Evolutionary conservation across 129 eudicot genomes (phyloP).

Genomic region (Tagetes patula): DNA sequence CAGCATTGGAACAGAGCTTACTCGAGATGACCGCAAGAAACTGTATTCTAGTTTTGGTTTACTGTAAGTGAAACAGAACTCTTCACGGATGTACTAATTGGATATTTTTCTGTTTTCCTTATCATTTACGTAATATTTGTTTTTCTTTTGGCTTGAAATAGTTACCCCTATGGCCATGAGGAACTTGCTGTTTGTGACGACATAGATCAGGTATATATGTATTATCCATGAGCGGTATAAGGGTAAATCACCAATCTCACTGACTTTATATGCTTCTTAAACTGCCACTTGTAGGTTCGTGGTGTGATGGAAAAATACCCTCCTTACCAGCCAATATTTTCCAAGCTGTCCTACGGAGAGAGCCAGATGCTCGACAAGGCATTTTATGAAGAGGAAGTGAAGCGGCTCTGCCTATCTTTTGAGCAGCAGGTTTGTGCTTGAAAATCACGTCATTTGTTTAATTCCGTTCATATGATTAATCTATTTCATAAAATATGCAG

Average conservation of each 20-base stretch:
- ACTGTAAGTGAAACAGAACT: slow-evolving; percentile 57
- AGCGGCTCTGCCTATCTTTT: slow-evolving; percentile 87
- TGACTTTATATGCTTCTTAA: not conserved
- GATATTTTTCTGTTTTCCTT: not conserved
- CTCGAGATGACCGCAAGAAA: slow-evolving; percentile 93
- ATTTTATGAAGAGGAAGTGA: slow-evolving; percentile 96
- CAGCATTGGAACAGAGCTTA: slow-evolving; percentile 98
- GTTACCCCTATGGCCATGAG: slow-evolving; percentile 97
- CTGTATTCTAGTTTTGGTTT: slow-evolving; percentile 89
- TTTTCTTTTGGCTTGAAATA: slow-evolving; percentile 28
- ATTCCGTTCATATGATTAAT: not conserved
- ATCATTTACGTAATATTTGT: not conserved
- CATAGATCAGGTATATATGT: slow-evolving; percentile 75
- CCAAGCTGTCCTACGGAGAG: slow-evolving; percentile 89
- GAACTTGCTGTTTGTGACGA: slow-evolving; percentile 96
- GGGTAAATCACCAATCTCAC: not conserved
- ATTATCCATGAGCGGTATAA: slow-evolving; percentile 9
- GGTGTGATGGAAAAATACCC: slow-evolving; percentile 97
- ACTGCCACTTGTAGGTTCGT: slow-evolving; percentile 57
- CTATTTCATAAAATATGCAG: slow-evolving; percentile 40
- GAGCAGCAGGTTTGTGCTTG: slow-evolving; percentile 86
- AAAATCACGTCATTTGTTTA: not conserved
- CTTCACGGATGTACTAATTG: not conserved
- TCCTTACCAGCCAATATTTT: slow-evolving; percentile 89
- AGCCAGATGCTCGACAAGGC: slow-evolving; percentile 99